Evolutionary conservation across 2,329 filamentous ascomycete species (phyloP), one percentile per base, ranked within the genome.

Genomic region (Drechslerella stenobrocha): DNA sequence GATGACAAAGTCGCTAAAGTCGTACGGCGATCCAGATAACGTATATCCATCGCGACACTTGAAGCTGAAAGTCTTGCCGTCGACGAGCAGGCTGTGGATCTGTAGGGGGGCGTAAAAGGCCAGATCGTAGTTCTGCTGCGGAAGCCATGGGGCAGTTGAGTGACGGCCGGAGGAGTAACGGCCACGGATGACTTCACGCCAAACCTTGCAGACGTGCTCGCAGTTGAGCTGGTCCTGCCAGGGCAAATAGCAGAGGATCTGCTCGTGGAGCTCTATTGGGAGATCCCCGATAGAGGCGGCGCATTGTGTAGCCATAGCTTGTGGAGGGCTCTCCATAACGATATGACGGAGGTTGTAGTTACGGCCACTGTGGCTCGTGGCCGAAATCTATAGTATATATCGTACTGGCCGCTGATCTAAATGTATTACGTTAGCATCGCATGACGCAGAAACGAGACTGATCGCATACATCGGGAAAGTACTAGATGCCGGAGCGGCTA

Each of bases 181-280:
- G 4, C 40, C 32, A 5, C 61, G 61, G 13, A 66, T 52, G 13
- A 58, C 47, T 20, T 59, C 47, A 7, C 53, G 61, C 61, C 61
- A 66, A 42, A 48, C 24, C 32, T 26, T 52, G 26, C 53, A 66
- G 48, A 66, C 61, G 7, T 66, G 61, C 34, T 66, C 61, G 42
- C 52, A 59, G 42, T 66, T 66, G 40, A 66, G 35, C 6, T 55
- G 40, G 22, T 58, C 61, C 18, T 45, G 24, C 61, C 61, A 66
- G 32, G 61, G 61, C 20, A 66, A 53, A 11, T 66, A 66, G 24
- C 47, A 52, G 47, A 66, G 52, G 18, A 66, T 58, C 23, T 66
- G 53, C 24, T 66, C 53, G 48, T 66, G 61, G 9, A 66, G 47
- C 22, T 66, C 61, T 1, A 53, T 23, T 7, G 61, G 61, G 24